Conservation (phyloP, 345 rosid genomes). For the Crucihimalaya himalaica region DNA sequence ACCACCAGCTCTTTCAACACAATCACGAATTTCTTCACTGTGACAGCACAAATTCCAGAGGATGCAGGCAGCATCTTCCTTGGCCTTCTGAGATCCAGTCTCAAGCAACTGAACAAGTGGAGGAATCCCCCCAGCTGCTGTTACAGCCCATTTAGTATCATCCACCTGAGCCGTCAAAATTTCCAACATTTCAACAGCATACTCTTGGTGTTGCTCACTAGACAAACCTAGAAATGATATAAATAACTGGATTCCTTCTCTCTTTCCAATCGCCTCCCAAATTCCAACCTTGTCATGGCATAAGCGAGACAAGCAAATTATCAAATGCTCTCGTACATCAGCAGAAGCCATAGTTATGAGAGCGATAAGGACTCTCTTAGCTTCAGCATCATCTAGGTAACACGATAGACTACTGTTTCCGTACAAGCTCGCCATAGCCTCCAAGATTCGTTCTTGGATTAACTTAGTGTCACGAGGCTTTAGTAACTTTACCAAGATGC, state of each 20-base stretch:
- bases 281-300: conserved; percentile 56
- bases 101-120: conserved; percentile 84
- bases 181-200: conserved; percentile 67
- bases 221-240: conserved; percentile 85
- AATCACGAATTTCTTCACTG: conserved; percentile 84
- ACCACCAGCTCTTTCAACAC: conserved; percentile 92
- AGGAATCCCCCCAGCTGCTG: conserved; percentile 97
- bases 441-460: conserved; percentile 80
- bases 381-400: conserved; percentile 67
- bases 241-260: conserved; percentile 84
- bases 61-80: conserved; percentile 75
- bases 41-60: conserved; percentile 84
- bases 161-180: conserved; percentile 77
- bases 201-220: conserved; percentile 88
- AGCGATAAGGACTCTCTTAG: conserved; percentile 77
- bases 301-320: conserved; percentile 59
- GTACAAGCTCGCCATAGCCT: conserved; percentile 90
- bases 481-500: conserved; percentile 55
- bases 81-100: conserved; percentile 79
- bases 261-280: conserved; percentile 80
- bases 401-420: conserved; percentile 61
- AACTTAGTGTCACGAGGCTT: conserved; percentile 69
- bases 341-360: conserved; percentile 70
- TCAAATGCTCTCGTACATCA: conserved; percentile 69
- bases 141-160: conserved; percentile 97